Evolutionary conservation across 306 rosid genomes (phyloP).

Genomic region (Elaeagnus macrophylla): DNA sequence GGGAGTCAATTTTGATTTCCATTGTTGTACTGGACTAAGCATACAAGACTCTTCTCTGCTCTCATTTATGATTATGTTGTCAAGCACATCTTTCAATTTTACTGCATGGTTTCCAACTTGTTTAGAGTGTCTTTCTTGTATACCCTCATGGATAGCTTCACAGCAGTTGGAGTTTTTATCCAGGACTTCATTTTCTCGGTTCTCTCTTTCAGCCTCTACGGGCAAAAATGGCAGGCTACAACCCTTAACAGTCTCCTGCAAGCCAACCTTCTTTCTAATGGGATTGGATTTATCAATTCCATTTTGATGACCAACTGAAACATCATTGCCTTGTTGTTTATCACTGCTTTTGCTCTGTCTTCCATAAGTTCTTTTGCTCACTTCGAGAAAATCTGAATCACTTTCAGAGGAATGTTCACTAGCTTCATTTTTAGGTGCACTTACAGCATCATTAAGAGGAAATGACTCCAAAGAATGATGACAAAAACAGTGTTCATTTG

Average conservation of each 20-base stretch:
- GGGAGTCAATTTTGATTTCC: conserved; percentile 34
- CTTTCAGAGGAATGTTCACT: conserved; percentile 34
- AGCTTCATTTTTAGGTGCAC: conserved; percentile 43
- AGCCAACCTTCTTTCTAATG: conserved; percentile 13
- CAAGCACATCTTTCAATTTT: conserved; percentile 13
- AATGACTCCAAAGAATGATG: conserved; percentile 49
- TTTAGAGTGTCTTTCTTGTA: conserved; percentile 21
- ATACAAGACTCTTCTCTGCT: conserved; percentile 30
- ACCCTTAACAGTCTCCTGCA: conserved; percentile 14
- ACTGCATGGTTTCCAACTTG: conserved; percentile 13
- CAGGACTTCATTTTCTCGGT: conserved; percentile 8
- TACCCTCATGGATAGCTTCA: conserved; percentile 19
- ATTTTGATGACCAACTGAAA: conserved; percentile 14
- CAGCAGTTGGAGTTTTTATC: conserved; percentile 12
- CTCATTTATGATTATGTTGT: conserved; percentile 27
- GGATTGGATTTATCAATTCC: conserved; percentile 22
- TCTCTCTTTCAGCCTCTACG: conserved; percentile 13
- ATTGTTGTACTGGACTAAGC: conserved; percentile 34
- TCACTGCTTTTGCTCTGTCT: conserved; percentile 21
- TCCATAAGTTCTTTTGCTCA: conserved; percentile 17
- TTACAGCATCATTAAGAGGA: conserved; percentile 36
- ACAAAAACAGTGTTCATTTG: conserved; percentile 35
- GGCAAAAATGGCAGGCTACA: conserved; percentile 8
- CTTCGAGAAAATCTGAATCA: conserved; percentile 17
- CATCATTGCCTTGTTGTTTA: conserved; percentile 6